Percentiles rank a stretch among this genome's conserved stretches.
Conservation (phyloP, 257 asterid species). For the Penstemon davidsonii region DNA sequence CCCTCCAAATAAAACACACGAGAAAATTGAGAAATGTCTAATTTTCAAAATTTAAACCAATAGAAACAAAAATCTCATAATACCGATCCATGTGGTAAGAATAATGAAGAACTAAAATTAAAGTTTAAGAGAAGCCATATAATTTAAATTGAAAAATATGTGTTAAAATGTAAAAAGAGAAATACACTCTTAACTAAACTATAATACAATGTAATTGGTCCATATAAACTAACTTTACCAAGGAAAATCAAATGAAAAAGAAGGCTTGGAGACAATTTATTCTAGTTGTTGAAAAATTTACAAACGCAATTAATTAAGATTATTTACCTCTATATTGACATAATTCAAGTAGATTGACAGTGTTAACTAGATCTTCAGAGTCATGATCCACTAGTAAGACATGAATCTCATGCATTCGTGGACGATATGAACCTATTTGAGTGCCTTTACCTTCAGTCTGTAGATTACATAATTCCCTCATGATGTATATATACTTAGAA, state of each 20-base stretch:
- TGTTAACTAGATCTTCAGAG: background rate
- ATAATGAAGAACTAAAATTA: background rate
- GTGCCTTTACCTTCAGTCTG: background rate
- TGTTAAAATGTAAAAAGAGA: background rate
- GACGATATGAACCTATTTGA: background rate
- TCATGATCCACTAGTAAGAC: slow-evolving; percentile 29
- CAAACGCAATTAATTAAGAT: background rate
- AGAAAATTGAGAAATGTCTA: too few relatives aligned
- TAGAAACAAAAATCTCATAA: background rate
- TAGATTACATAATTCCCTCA: background rate
- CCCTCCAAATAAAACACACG: background rate
- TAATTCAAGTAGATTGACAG: slow-evolving; percentile 3
- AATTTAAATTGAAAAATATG: too few relatives aligned
- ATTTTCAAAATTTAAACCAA: background rate
- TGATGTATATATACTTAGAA: background rate
- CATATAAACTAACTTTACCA: too few relatives aligned
- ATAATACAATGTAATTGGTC: too few relatives aligned
- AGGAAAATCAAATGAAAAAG: background rate
- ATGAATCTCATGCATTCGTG: slow-evolving; percentile 14
- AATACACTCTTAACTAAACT: too few relatives aligned
- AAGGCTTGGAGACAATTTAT: background rate
- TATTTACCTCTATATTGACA: slow-evolving; percentile 19
- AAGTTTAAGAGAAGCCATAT: background rate
- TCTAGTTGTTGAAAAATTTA: background rate
- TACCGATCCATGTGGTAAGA: background rate